Evolutionary conservation across 2,329 filamentous ascomycete genomes (phyloP).

Genomic region (Emmonsia crescens): DNA sequence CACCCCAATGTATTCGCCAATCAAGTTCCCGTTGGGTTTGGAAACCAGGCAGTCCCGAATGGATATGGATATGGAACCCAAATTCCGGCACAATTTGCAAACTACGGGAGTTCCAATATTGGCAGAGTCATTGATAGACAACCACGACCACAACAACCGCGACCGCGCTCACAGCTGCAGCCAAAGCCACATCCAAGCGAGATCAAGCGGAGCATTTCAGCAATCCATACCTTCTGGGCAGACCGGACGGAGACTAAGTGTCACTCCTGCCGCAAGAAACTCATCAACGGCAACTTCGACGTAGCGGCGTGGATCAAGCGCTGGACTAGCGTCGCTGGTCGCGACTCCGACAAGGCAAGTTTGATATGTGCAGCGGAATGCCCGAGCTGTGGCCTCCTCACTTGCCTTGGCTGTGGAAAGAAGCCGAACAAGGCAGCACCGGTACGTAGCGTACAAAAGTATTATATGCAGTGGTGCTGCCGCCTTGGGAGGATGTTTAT

Average conservation of each 20-base stretch:
- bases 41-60: too few relatives aligned
- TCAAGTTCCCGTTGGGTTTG: too few relatives aligned
- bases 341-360: background rate
- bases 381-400: conserved; percentile 5
- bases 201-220: conserved; percentile 8
- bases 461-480: conserved; percentile 25
- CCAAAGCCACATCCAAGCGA: background rate
- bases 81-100: background rate
- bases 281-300: conserved; percentile 7
- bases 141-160: background rate
- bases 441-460: conserved; percentile 3
- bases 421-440: conserved; percentile 1
- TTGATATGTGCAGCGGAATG: conserved; percentile 9
- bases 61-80: too few relatives aligned
- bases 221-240: conserved; percentile 7
- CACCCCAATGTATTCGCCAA: background rate
- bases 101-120: background rate
- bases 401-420: conserved; percentile 11
- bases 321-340: conserved; percentile 6
- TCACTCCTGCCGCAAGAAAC: conserved; percentile 4
- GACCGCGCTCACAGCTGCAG: background rate
- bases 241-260: conserved; percentile 8
- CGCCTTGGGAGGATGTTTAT: conserved; percentile 21
- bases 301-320: conserved; percentile 5
- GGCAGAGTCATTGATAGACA: background rate